Conservation (phyloP, 2,329 filamentous ascomycete genomes). For the Talaromyces sp. region DNA sequence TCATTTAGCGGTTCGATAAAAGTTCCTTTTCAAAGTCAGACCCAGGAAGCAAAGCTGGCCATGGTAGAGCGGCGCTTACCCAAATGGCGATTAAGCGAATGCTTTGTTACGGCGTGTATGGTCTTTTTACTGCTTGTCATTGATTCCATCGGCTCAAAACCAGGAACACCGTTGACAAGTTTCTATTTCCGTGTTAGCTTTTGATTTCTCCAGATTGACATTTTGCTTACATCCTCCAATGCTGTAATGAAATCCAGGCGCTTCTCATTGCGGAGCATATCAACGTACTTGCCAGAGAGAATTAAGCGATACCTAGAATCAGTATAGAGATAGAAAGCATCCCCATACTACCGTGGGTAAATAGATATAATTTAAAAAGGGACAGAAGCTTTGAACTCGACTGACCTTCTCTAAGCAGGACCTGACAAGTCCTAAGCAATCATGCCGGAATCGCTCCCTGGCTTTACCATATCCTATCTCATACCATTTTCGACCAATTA, state of each 20-base stretch:
- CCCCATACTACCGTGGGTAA: neutral
- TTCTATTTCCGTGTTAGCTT: neutral
- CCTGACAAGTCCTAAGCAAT: slow-evolving; percentile 1
- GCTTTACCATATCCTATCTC: slow-evolving; percentile 7
- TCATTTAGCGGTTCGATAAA: slow-evolving; percentile 4
- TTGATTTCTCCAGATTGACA: neutral
- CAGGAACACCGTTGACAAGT: neutral
- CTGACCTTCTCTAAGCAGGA: neutral
- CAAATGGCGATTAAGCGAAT: neutral
- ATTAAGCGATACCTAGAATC: neutral
- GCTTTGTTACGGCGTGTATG: slow-evolving; percentile 6
- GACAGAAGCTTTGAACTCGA: neutral
- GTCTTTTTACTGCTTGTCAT: slow-evolving; percentile 6
- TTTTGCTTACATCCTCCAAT: slow-evolving; percentile 4
- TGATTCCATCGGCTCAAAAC: slow-evolving; percentile 2
- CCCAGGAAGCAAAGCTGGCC: neutral
- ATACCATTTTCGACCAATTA: slow-evolving; percentile 2
- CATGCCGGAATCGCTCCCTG: neutral
- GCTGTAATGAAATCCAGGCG: slow-evolving; percentile 11
- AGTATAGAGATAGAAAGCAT: slow-evolving; percentile 12
- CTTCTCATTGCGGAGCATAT: slow-evolving; percentile 7
- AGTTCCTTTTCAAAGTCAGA: neutral
- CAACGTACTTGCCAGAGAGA: slow-evolving; percentile 3
- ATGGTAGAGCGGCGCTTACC: neutral
- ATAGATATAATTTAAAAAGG: neutral